Evolutionary conservation across 495 filamentous ascomycete genomes (phyloP), one percentile per base, ranked within the genome.

Genomic region (Daldinia bambusicola): DNA sequence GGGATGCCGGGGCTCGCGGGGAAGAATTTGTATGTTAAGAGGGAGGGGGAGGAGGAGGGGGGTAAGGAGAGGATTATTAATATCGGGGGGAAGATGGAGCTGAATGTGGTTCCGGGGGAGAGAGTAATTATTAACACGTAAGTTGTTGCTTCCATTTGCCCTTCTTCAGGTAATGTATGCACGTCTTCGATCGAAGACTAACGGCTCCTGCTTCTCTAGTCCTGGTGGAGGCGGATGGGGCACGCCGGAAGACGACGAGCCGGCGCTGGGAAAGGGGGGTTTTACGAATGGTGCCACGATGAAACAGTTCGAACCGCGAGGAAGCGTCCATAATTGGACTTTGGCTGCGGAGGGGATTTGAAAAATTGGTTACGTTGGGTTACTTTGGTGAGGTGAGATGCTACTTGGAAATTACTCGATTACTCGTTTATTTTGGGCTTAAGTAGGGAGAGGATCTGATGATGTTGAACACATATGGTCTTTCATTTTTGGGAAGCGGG

Each of bases 1-100:
- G 92, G 92, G 12, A 12, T 1, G 9, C 30, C 63, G 10, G 55
- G 53, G 2, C 32, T 13, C 9, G 55, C 30, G 4, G 63, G 53
- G 2, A 34, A 36, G 18, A 66, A 66, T 20, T 20, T 58, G 1
- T 62, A 53, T 3, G 26, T 62, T n/a, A 62, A 51, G n/a, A 62
- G 30, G 1, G 43, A 62, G 60, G 45, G 13, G 4, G 60, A 62
- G 59, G 59, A 38, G 1, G 43, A 62, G 60, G 45, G 13, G 4
- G 60, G 60, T 6, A 31, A 22, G 18, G 60, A 62, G 16, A 45
- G 60, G 13, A 53, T 20, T 4, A 53, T 62, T 18, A 62, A 62
- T n/a, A 53, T 62, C n/a, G 60, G 60, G 40, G 60, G 60, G 3
- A 62, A 62, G 60, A 53, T 51, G 60, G 45, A 53, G 32, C 1